phyloP scores from a whole-genome alignment of 2,329 filamentous ascomycete species.

The Fusarium proliferatum region DNA sequence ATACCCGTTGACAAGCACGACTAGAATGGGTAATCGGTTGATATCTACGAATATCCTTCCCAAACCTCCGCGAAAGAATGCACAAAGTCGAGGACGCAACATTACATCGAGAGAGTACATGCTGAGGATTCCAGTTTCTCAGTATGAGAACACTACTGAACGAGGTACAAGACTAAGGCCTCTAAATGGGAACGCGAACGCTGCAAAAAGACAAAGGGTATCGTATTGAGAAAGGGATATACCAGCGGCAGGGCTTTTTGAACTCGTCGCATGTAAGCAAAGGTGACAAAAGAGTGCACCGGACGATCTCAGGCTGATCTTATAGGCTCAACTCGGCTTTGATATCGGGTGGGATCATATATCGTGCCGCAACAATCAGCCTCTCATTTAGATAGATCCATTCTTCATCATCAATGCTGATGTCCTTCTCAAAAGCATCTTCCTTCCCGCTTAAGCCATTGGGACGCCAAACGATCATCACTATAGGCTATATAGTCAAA shows the following conservation, averaged over 20 bases:
- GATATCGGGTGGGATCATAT: not conserved
- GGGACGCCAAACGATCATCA: not conserved
- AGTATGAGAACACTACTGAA: too few relatives aligned
- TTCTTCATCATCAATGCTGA: not conserved
- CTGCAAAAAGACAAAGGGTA: not conserved
- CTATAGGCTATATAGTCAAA: not conserved
- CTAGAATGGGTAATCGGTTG: rapidly evolving
- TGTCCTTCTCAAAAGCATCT: too few relatives aligned
- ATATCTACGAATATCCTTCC: not conserved
- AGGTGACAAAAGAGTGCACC: too few relatives aligned
- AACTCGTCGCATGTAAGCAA: too few relatives aligned
- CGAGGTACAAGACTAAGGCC: too few relatives aligned
- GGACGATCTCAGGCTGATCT: too few relatives aligned
- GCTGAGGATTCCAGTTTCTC: too few relatives aligned
- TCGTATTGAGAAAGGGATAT: too few relatives aligned
- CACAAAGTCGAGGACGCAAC: rapidly evolving
- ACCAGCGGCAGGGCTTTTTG: too few relatives aligned
- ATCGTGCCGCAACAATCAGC: not conserved
- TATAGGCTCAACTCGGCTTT: not conserved
- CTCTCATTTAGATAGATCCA: not conserved
- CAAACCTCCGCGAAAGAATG: not conserved
- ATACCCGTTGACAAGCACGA: not conserved
- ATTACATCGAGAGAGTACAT: not conserved
- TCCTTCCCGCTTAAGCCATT: not conserved
- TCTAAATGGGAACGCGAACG: too few relatives aligned